Evolutionary conservation across 495 filamentous ascomycete species (phyloP).

Genomic region (Penicillium taxi): DNA sequence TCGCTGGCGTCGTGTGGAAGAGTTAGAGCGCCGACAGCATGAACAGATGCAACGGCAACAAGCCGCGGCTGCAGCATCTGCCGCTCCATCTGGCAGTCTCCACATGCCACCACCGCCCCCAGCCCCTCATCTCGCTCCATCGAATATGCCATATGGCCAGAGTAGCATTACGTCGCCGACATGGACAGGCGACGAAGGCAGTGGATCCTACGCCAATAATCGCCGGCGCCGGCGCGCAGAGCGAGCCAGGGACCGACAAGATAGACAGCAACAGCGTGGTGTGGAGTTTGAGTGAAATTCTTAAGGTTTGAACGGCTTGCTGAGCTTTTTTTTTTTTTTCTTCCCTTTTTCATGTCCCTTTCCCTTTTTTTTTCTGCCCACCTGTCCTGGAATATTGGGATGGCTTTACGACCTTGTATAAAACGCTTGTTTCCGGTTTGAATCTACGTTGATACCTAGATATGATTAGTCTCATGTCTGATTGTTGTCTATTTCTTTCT

Average conservation of each 20-base stretch:
- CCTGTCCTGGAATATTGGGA: constrained; percentile 3
- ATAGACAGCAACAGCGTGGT: constrained; percentile 35
- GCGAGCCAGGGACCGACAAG: constrained; percentile 40
- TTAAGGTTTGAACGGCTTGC: neutral
- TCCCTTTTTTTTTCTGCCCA: neutral
- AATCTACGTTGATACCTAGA: constrained; percentile 11
- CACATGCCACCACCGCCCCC: constrained; percentile 30
- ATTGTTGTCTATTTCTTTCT: constrained; percentile 5
- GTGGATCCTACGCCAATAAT: constrained; percentile 48
- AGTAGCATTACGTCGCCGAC: constrained; percentile 43
- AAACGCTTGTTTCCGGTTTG: constrained; percentile 9
- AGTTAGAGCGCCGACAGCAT: constrained; percentile 42
- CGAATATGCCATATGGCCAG: constrained; percentile 31
- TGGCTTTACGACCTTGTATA: constrained; percentile 13
- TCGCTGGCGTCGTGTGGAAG: constrained; percentile 47
- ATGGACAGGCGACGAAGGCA: constrained; percentile 45
- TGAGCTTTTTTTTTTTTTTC: neutral
- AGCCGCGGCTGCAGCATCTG: constrained; percentile 20
- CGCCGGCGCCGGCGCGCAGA: constrained; percentile 45
- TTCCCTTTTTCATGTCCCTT: neutral
- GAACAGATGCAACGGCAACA: constrained; percentile 42
- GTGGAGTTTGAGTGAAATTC: constrained; percentile 39
- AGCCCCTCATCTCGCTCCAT: constrained; percentile 28
- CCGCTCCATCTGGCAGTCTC: constrained; percentile 23
- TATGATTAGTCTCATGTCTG: constrained; percentile 9